phyloP scores from a whole-genome alignment of 2,329 filamentous ascomycete species.

The Penicillium sp. region DNA sequence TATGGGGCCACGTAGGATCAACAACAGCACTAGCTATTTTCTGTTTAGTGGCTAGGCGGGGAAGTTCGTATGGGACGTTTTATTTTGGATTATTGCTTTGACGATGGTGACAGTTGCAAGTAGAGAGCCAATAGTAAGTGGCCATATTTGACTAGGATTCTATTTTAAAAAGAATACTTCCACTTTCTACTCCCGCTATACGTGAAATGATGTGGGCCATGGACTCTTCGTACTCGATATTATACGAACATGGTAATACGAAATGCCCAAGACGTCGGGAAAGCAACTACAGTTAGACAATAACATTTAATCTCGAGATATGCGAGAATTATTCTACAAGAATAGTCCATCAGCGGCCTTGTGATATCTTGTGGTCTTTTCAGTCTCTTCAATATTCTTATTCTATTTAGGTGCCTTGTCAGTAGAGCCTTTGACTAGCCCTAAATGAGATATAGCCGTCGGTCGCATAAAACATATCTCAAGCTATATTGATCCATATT shows the following conservation, averaged over 20 bases:
- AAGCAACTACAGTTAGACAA: neutral
- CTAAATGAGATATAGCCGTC: neutral
- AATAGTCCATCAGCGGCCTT: too few relatives aligned
- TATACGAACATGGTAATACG: neutral
- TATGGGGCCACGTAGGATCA: conserved; percentile 7
- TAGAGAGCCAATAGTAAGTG: neutral
- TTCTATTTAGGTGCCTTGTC: too few relatives aligned
- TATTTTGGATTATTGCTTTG: neutral
- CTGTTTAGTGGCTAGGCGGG: neutral
- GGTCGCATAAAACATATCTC: neutral
- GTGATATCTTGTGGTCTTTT: too few relatives aligned
- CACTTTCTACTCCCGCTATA: neutral
- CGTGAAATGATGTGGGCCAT: neutral
- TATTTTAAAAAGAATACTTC: too few relatives aligned
- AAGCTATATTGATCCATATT: neutral
- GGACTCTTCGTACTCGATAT: neutral
- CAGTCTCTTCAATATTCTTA: too few relatives aligned
- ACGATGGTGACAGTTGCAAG: neutral
- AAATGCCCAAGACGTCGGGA: neutral
- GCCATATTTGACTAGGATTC: neutral
- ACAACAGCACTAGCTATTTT: conserved; percentile 3
- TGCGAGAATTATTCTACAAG: too few relatives aligned
- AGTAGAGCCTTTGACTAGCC: too few relatives aligned
- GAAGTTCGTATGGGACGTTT: neutral
- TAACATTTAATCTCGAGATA: too few relatives aligned